Conservation (phyloP, 2,329 filamentous ascomycete genomes). For the Ophiosphaerella herpotricha region DNA sequence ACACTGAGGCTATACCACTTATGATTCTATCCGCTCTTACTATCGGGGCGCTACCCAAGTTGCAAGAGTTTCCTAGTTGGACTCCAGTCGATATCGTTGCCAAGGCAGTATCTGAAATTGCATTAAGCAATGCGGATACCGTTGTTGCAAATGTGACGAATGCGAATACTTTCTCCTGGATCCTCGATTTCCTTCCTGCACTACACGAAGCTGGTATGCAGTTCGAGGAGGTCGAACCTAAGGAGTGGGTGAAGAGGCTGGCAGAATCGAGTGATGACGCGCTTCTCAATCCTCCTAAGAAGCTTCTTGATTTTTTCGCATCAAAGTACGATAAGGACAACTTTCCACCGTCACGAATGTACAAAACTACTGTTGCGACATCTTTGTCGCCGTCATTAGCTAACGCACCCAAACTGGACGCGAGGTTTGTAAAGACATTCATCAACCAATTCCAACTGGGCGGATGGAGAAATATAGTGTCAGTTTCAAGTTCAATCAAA, state of each 20-base stretch:
- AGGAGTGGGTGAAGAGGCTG: constrained; percentile 39
- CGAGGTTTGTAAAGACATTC: constrained; percentile 22
- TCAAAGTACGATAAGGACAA: constrained; percentile 54
- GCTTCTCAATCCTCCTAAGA: constrained; percentile 56
- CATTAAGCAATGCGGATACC: constrained; percentile 22
- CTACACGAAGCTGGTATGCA: constrained; percentile 49
- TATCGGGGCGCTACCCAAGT: constrained; percentile 52
- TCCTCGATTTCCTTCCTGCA: constrained; percentile 57
- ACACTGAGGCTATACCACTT: constrained; percentile 56
- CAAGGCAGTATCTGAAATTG: constrained; percentile 27
- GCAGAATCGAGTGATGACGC: constrained; percentile 55
- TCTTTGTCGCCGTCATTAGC: constrained; percentile 18
- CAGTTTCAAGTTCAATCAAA: no score
- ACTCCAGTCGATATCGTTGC: constrained; percentile 39
- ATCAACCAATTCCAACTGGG: constrained; percentile 25
- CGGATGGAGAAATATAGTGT: constrained; percentile 9
- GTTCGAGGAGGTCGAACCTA: constrained; percentile 32
- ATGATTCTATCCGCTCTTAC: constrained; percentile 55
- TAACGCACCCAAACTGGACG: constrained; percentile 17
- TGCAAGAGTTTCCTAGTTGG: constrained; percentile 46
- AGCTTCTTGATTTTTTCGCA: constrained; percentile 59
- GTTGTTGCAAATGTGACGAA: constrained; percentile 61
- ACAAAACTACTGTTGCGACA: constrained; percentile 19
- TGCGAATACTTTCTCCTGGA: constrained; percentile 57
- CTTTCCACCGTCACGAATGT: constrained; percentile 17